Conservation (phyloP, 306 rosid genomes). For the Amphicarpaea edgeworthii region DNA sequence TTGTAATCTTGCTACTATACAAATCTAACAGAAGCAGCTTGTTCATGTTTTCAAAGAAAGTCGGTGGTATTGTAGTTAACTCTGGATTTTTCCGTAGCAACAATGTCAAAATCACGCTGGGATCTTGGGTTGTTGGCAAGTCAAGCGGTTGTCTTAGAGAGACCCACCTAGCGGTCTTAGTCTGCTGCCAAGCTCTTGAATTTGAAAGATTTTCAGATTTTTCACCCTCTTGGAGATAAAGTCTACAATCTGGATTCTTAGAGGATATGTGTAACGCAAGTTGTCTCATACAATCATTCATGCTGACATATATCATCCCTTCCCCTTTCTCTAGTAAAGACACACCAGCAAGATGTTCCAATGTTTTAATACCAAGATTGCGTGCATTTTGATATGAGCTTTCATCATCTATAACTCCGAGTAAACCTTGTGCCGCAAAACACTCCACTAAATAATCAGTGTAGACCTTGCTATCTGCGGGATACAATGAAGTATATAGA, state of each 20-base stretch:
- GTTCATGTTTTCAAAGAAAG: slow-evolving; percentile 36
- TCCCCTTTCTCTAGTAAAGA: slow-evolving; percentile 41
- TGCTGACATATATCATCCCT: slow-evolving; percentile 33
- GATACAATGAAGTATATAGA: slow-evolving; percentile 43
- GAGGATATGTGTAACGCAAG: slow-evolving; percentile 45
- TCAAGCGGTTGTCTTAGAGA: slow-evolving; percentile 8
- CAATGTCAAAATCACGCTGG: slow-evolving; percentile 23
- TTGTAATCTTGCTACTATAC: slow-evolving; percentile 18
- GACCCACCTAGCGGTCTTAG: slow-evolving; percentile 44
- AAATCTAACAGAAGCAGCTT: slow-evolving; percentile 38
- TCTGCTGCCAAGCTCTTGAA: not conserved
- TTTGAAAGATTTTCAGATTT: not conserved
- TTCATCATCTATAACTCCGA: slow-evolving; percentile 31
- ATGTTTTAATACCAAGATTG: slow-evolving; percentile 11
- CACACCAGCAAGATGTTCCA: slow-evolving; percentile 42
- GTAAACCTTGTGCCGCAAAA: slow-evolving; percentile 46
- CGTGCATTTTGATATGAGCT: slow-evolving; percentile 37
- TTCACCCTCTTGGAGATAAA: slow-evolving; percentile 16
- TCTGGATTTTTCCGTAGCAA: slow-evolving; percentile 28
- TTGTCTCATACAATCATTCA: slow-evolving; percentile 39
- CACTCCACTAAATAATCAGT: slow-evolving; percentile 47
- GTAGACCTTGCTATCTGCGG: slow-evolving; percentile 37
- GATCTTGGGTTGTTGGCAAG: slow-evolving; percentile 20
- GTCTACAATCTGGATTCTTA: slow-evolving; percentile 28
- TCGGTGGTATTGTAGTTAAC: not conserved